A percentile compares a stretch with the other conserved stretches of the same genome.
These are phyloP conservation scores for Astragalus glycyphyllos DNA, from an alignment of 306 rosid genomes.

Conservation along the genomic window DNA sequence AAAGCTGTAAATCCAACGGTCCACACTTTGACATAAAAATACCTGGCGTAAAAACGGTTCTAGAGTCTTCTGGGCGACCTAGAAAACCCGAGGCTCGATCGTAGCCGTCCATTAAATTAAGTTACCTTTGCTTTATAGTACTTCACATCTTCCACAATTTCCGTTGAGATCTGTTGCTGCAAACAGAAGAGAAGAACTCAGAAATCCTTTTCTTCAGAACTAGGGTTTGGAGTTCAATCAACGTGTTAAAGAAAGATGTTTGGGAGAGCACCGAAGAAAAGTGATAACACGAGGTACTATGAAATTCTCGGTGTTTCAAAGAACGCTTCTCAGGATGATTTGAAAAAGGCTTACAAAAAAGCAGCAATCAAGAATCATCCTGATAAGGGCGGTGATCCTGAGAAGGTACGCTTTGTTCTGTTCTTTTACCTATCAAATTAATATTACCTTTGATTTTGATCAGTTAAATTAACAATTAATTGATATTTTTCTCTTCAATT, in stretches of 20 bases:
- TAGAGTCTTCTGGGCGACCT: slow-evolving; percentile 41
- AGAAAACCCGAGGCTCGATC: slow-evolving; percentile 18
- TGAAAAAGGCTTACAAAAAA: slow-evolving; percentile 89
- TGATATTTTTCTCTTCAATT: background rate
- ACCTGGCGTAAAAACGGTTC: slow-evolving; percentile 26
- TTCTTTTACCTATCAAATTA: background rate
- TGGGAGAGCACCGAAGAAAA: slow-evolving; percentile 74
- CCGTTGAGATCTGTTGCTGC: slow-evolving; percentile 6
- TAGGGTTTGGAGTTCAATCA: slow-evolving; percentile 24
- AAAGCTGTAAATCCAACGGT: slow-evolving; percentile 37
- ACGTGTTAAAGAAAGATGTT: slow-evolving; percentile 57
- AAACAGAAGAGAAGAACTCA: background rate
- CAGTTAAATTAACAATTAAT: background rate
- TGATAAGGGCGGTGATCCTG: slow-evolving; percentile 95
- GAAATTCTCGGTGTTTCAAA: slow-evolving; percentile 80
- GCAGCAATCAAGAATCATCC: slow-evolving; percentile 95
- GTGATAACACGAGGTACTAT: slow-evolving; percentile 70
- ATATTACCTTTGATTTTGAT: background rate
- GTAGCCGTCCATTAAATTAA: slow-evolving; percentile 36
- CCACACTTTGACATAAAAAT: background rate
- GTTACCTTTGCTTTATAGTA: background rate
- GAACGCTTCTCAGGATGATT: slow-evolving; percentile 76
- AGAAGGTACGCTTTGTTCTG: slow-evolving; percentile 52
- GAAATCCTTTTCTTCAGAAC: background rate
- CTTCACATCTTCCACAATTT: background rate